Evolutionary conservation across 1,284 basidiomycete species (phyloP).

Genomic region (Boletus sp.): DNA sequence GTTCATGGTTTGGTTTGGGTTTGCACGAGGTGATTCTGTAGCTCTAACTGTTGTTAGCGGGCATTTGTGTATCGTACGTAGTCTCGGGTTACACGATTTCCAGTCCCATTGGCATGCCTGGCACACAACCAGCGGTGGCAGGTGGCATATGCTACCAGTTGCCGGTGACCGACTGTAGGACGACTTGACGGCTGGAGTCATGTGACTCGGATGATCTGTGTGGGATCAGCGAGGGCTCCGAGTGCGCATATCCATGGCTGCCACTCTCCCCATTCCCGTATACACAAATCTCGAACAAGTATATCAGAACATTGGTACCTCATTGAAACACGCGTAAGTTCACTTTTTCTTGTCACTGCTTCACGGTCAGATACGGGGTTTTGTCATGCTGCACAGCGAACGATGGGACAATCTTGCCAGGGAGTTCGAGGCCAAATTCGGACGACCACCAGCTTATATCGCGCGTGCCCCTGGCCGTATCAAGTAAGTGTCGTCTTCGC

Average conservation of each 20-base stretch:
- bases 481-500: conserved; percentile 48
- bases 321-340: conserved; percentile 54
- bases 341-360: not conserved
- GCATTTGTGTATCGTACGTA: not conserved
- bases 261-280: conserved; percentile 59
- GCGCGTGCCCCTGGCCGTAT: conserved; percentile 82
- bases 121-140: no score
- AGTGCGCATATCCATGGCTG: conserved; percentile 39
- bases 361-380: not conserved
- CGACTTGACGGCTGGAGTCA: no score
- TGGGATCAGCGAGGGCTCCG: no score
- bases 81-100: no score
- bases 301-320: conserved; percentile 52
- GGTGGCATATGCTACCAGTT: no score
- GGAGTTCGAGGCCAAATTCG: conserved; percentile 64
- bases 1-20: not conserved
- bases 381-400: conserved; percentile 31
- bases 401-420: conserved; percentile 65
- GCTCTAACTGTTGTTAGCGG: not conserved
- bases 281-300: conserved; percentile 60
- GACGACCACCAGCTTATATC: conserved; percentile 64
- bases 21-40: not conserved
- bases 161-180: no score
- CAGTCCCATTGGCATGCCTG: no score
- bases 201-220: no score